Percentiles rank a stretch among this genome's conserved stretches.
Conservation (phyloP, 2,329 filamentous ascomycete species). For the Zymoseptoria passerinii region DNA sequence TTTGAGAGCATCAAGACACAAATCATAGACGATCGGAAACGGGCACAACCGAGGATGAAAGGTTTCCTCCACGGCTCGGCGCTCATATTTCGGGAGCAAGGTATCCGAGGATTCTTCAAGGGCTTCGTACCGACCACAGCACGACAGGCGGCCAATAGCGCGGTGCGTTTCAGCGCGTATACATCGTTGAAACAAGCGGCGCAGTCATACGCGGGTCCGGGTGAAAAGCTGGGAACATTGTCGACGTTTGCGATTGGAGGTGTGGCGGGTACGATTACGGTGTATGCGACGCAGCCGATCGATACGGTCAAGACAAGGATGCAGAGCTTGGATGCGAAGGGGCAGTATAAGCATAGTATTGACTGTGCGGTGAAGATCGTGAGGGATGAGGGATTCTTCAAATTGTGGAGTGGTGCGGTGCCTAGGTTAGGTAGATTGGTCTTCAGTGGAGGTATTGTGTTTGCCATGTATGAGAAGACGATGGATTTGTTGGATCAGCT, state of each 20-base stretch:
- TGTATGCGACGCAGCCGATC: slow-evolving; percentile 63
- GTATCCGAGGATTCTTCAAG: slow-evolving; percentile 88
- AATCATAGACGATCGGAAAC: slow-evolving; percentile 93
- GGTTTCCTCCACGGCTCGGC: slow-evolving; percentile 87
- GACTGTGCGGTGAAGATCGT: slow-evolving; percentile 76
- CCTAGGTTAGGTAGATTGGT: slow-evolving; percentile 77
- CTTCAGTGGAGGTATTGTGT: slow-evolving; percentile 91
- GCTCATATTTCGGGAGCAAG: slow-evolving; percentile 80
- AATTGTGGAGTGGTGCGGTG: slow-evolving; percentile 89
- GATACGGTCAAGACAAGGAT: slow-evolving; percentile 96
- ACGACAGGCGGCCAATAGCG: slow-evolving; percentile 88
- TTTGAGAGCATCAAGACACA: slow-evolving; percentile 99
- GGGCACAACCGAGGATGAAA: slow-evolving; percentile 71
- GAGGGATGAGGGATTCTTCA: slow-evolving; percentile 78
- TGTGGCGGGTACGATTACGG: slow-evolving; percentile 81
- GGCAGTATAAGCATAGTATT: slow-evolving; percentile 77
- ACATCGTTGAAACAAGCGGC: slow-evolving; percentile 85
- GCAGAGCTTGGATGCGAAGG: slow-evolving; percentile 85
- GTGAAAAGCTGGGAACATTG: slow-evolving; percentile 82
- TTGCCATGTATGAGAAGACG: slow-evolving; percentile 95
- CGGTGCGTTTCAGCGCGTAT: slow-evolving; percentile 88
- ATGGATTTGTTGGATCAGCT: slow-evolving; percentile 75
- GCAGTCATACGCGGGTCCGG: slow-evolving; percentile 84
- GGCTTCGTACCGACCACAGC: slow-evolving; percentile 93
- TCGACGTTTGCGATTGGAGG: slow-evolving; percentile 90